Evolutionary conservation across 108 stramenopile species (phyloP).

Genomic region (Stephanodiscus triporus): DNA sequence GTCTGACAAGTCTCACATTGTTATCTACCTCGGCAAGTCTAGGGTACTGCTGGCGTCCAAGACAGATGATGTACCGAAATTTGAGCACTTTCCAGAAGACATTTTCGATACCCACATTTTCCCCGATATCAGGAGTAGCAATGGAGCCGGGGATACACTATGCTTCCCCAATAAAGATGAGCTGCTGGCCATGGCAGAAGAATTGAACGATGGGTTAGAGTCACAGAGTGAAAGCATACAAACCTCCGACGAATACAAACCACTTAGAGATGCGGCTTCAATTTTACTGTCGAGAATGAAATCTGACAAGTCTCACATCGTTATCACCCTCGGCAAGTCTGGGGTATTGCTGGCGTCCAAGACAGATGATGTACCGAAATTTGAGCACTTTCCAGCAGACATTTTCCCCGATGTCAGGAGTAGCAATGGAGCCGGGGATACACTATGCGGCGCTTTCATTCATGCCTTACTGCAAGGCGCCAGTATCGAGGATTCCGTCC

Average conservation of each 20-base stretch:
- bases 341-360: slow-evolving; percentile 62
- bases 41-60: slow-evolving; percentile 62
- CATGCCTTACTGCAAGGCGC: slow-evolving; percentile 56
- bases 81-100: slow-evolving; percentile 44
- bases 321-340: slow-evolving; percentile 54
- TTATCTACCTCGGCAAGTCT: slow-evolving; percentile 53
- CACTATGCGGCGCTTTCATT: slow-evolving; percentile 66
- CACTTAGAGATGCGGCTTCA: slow-evolving; percentile 29
- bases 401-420: slow-evolving; percentile 35
- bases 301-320: slow-evolving; percentile 35
- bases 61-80: slow-evolving; percentile 1
- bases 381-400: slow-evolving; percentile 44
- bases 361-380: slow-evolving; percentile 1
- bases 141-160: slow-evolving; percentile 73
- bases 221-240: neutral
- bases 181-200: slow-evolving; percentile 59
- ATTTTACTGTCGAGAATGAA: slow-evolving; percentile 53
- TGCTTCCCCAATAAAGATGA: slow-evolving; percentile 60
- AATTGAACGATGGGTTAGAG: neutral
- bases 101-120: too few relatives aligned
- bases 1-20: slow-evolving; percentile 44
- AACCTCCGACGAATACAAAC: slow-evolving; percentile 11
- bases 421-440: slow-evolving; percentile 73
- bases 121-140: slow-evolving; percentile 50
- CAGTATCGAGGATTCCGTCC: slow-evolving; percentile 38